Percentiles rank a stretch among this genome's conserved stretches.
phyloP scores from a whole-genome alignment of 257 asterid species.

The Nicotiana sylvestris region DNA sequence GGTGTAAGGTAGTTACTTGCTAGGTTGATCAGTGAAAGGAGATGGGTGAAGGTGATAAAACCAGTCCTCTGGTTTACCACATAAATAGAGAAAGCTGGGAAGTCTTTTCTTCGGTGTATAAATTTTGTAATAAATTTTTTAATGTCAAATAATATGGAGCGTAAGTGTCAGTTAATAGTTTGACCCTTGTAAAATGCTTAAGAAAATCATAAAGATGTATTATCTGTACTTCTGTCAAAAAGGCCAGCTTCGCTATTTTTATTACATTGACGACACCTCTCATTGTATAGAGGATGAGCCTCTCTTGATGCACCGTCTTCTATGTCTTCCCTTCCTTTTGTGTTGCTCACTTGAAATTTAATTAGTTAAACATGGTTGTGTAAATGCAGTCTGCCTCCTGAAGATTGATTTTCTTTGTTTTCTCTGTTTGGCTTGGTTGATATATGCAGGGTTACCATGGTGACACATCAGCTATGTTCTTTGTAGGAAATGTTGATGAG shows the following conservation, averaged over 20 bases:
- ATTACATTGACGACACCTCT: not conserved
- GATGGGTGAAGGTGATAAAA: not conserved
- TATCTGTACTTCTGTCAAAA: not conserved
- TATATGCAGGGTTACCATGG: conserved; percentile 89
- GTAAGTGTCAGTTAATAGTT: not conserved
- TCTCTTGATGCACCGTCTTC: not conserved
- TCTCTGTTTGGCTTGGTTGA: conserved; percentile 15
- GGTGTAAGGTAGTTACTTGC: not conserved
- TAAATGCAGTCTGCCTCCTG: not conserved
- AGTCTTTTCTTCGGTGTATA: not conserved
- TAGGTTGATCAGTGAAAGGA: not conserved
- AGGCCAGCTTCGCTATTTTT: not conserved
- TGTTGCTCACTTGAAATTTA: not conserved
- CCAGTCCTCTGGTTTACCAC: too few species aligned
- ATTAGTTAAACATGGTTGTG: not conserved
- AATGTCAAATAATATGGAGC: not conserved
- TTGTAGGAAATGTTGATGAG: conserved; percentile 78
- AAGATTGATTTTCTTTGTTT: conserved; percentile 14
- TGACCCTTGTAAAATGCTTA: not conserved
- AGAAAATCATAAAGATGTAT: not conserved
- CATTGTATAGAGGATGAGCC: not conserved
- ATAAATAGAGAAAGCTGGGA: not conserved
- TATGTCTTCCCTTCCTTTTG: not conserved
- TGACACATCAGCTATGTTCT: conserved; percentile 90
- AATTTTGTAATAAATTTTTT: not conserved